A percentile compares a stretch with the other conserved stretches of the same genome.
phyloP scores from a whole-genome alignment of 164 flowering plant species.

The Taxillus chinensis region DNA sequence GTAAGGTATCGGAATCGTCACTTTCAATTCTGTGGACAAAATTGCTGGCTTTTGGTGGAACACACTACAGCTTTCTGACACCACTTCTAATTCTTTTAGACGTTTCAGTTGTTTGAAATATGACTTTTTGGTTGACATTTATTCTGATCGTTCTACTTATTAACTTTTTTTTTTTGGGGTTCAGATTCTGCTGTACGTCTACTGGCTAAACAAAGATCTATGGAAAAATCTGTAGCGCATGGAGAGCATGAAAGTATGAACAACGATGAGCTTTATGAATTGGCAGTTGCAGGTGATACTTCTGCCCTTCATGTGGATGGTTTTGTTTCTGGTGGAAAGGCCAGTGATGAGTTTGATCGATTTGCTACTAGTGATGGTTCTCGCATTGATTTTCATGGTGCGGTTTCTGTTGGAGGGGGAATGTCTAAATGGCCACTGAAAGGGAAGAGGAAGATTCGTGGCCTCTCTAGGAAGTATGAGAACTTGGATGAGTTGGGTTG shows the following conservation, averaged over 20 bases:
- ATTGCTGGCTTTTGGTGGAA: too few relatives aligned
- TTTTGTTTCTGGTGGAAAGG: too few relatives aligned
- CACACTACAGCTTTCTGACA: too few relatives aligned
- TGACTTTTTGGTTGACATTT: too few relatives aligned
- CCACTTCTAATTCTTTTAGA: too few relatives aligned
- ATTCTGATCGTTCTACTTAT: background rate
- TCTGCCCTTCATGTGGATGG: too few relatives aligned
- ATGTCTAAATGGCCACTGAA: slow-evolving; percentile 85
- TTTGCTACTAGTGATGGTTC: slow-evolving; percentile 20
- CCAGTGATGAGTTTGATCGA: too few relatives aligned
- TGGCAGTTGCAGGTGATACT: slow-evolving; percentile 8
- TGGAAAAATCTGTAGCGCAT: slow-evolving; percentile 21
- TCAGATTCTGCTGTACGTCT: slow-evolving; percentile 33
- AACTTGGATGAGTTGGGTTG: slow-evolving; percentile 38
- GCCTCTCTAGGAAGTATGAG: slow-evolving; percentile 32
- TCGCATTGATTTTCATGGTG: slow-evolving; percentile 30
- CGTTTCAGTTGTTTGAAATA: too few relatives aligned
- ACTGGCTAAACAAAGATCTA: slow-evolving; percentile 20
- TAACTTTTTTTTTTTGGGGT: slow-evolving; percentile 2
- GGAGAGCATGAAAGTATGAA: slow-evolving; percentile 31
- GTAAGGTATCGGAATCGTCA: too few relatives aligned
- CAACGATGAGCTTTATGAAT: slow-evolving; percentile 49
- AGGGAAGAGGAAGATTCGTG: slow-evolving; percentile 77
- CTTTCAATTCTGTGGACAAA: too few relatives aligned
- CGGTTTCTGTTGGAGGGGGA: slow-evolving; percentile 28